These are phyloP conservation scores for Bertia moriformis DNA, from an alignment of 2,329 filamentous ascomycete species.

Conservation along the genomic window DNA sequence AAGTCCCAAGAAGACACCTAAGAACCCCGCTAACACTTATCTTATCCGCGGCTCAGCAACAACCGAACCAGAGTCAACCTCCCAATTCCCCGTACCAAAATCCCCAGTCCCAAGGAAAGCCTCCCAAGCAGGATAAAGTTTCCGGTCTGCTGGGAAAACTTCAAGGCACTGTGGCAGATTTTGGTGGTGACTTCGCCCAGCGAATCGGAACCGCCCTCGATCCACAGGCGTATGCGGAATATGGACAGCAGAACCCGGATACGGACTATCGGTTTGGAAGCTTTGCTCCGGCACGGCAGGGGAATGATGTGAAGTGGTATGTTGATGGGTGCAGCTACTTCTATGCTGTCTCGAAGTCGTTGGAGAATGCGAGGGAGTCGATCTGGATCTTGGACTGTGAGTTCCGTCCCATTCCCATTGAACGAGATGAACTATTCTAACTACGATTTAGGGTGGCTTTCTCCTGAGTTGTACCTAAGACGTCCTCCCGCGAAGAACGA, in stretches of 20 bases:
- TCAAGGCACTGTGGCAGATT: neutral
- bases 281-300: conserved; percentile 39
- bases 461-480: conserved; percentile 48
- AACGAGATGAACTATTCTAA: too few relatives aligned
- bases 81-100: neutral
- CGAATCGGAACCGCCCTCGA: neutral
- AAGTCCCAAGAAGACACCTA: too few relatives aligned
- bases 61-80: neutral
- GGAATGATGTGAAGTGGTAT: conserved; percentile 48
- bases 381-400: conserved; percentile 46
- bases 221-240: conserved; percentile 2
- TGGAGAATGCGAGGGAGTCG: conserved; percentile 39
- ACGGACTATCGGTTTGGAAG: conserved; percentile 8
- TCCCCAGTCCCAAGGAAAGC: neutral
- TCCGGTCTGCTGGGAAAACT: neutral
- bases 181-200: neutral
- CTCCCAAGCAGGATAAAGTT: neutral
- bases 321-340: conserved; percentile 46
- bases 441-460: conserved; percentile 40
- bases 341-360: conserved; percentile 40
- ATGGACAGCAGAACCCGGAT: neutral
- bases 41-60: neutral
- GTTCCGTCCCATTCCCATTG: too few relatives aligned
- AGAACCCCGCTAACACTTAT: too few relatives aligned
- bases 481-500: conserved; percentile 44